A percentile compares a stretch with the other conserved stretches of the same genome.
Evolutionary conservation across 805 yeast species (phyloP).

Genomic region (Yarrowia sp.): DNA sequence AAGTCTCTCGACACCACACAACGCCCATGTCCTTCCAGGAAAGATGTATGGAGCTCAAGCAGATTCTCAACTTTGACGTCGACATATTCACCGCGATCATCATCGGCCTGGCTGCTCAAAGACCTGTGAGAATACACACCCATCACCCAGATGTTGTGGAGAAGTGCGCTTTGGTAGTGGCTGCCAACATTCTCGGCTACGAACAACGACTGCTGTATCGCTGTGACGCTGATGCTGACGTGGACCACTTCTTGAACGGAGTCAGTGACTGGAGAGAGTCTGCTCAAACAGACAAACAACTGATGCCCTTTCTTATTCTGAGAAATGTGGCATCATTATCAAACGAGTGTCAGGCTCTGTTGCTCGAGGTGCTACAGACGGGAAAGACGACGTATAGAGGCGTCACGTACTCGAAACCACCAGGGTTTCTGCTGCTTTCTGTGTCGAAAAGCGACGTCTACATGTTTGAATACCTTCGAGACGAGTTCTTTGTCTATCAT

Average conservation of each 20-base stretch:
- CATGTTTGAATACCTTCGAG: slow-evolving; percentile 30
- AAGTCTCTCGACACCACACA: neutral
- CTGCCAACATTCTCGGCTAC: slow-evolving; percentile 33
- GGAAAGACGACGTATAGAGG: slow-evolving; percentile 28
- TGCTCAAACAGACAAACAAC: neutral
- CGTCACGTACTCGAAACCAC: slow-evolving; percentile 22
- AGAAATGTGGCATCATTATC: slow-evolving; percentile 26
- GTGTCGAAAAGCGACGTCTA: slow-evolving; percentile 25
- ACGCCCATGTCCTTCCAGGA: slow-evolving; percentile 23
- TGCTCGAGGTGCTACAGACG: slow-evolving; percentile 15
- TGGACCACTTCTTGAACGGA: slow-evolving; percentile 22
- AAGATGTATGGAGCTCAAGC: slow-evolving; percentile 22
- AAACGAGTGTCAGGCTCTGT: slow-evolving; percentile 26
- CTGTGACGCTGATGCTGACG: slow-evolving; percentile 22
- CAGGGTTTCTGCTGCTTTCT: slow-evolving; percentile 15
- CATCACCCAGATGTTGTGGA: slow-evolving; percentile 24
- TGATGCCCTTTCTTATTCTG: slow-evolving; percentile 14
- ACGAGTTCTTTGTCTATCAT: slow-evolving; percentile 31
- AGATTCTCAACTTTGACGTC: slow-evolving; percentile 30
- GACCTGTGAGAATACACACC: slow-evolving; percentile 26
- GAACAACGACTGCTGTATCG: neutral
- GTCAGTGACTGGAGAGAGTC: slow-evolving; percentile 7
- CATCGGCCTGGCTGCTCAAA: slow-evolving; percentile 18
- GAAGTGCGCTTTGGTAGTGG: slow-evolving; percentile 19
- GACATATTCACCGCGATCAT: slow-evolving; percentile 39